Evolutionary conservation across 345 rosid species (phyloP).

Genomic region (Heritiera littoralis): DNA sequence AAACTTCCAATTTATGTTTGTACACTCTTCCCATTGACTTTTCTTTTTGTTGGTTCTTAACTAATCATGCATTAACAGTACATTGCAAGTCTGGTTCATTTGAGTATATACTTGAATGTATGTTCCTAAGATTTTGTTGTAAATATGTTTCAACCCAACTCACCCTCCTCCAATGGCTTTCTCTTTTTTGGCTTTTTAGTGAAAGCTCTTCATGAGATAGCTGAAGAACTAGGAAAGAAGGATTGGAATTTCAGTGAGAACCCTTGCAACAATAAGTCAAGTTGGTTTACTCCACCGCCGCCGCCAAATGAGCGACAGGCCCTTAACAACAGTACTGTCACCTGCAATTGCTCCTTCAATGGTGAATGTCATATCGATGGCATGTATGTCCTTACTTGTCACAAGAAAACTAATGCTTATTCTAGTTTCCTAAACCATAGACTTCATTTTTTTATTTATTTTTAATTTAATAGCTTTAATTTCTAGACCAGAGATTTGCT

Average conservation of each 20-base stretch:
- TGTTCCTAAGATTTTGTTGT: neutral
- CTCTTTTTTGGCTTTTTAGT: neutral
- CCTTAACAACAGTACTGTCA: conserved; percentile 19
- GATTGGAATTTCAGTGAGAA: conserved; percentile 28
- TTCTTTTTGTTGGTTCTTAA: neutral
- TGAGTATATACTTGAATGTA: neutral
- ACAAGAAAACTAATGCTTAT: neutral
- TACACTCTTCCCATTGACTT: neutral
- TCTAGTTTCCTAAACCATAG: neutral
- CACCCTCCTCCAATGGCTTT: neutral
- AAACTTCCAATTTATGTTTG: neutral
- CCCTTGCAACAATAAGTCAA: conserved; percentile 33
- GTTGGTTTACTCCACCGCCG: conserved; percentile 36
- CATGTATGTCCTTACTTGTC: conserved; percentile 18
- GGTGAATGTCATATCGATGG: conserved; percentile 32
- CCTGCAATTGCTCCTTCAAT: conserved; percentile 29
- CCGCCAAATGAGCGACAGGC: neutral
- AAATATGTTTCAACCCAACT: neutral
- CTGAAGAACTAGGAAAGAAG: conserved; percentile 11
- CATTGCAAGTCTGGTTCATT: neutral
- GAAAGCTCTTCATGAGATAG: conserved; percentile 22
- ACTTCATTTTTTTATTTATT: neutral
- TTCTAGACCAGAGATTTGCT: neutral
- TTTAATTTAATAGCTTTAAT: neutral
- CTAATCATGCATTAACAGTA: neutral